Conservation (phyloP, 306 rosid genomes). For the Castanopsis chinensis region DNA sequence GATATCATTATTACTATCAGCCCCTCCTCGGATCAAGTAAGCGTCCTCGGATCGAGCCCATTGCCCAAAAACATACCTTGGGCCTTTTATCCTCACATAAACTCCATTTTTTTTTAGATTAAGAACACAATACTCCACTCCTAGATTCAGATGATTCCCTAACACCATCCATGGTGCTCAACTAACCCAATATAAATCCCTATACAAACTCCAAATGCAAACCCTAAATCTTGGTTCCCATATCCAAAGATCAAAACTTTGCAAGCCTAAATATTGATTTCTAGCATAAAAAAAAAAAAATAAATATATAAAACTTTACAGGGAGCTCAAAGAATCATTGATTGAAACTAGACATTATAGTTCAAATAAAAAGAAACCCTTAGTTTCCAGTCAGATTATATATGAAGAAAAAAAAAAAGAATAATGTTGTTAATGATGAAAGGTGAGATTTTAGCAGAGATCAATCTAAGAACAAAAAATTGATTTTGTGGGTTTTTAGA, state of each 20-base stretch:
- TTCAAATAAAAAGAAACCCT: slow-evolving; percentile 36
- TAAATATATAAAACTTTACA: slow-evolving; percentile 6
- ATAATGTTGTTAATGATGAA: not conserved
- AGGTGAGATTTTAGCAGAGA: not conserved
- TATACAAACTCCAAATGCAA: slow-evolving; percentile 6
- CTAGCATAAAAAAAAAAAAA: slow-evolving; percentile 27
- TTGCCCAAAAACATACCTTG: no score
- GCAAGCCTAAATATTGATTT: slow-evolving; percentile 16
- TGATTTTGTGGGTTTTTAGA: slow-evolving; percentile 24
- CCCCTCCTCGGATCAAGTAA: no score
- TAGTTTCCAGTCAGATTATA: slow-evolving; percentile 25
- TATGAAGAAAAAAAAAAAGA: slow-evolving; percentile 16
- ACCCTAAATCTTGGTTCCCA: slow-evolving; percentile 8
- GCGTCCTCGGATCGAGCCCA: no score
- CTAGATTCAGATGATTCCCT: slow-evolving; percentile 63
- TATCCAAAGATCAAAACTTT: slow-evolving; percentile 31
- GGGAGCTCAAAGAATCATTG: slow-evolving; percentile 20
- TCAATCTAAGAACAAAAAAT: slow-evolving; percentile 12
- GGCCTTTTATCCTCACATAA: no score
- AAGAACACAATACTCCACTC: slow-evolving; percentile 41
- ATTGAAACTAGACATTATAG: slow-evolving; percentile 13
- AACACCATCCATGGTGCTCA: slow-evolving; percentile 50
- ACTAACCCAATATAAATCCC: slow-evolving; percentile 13
- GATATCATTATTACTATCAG: no score
- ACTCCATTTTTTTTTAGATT: slow-evolving; percentile 40